Conservation (phyloP, 352 stramenopile species). For the Albugo laibachii region DNA sequence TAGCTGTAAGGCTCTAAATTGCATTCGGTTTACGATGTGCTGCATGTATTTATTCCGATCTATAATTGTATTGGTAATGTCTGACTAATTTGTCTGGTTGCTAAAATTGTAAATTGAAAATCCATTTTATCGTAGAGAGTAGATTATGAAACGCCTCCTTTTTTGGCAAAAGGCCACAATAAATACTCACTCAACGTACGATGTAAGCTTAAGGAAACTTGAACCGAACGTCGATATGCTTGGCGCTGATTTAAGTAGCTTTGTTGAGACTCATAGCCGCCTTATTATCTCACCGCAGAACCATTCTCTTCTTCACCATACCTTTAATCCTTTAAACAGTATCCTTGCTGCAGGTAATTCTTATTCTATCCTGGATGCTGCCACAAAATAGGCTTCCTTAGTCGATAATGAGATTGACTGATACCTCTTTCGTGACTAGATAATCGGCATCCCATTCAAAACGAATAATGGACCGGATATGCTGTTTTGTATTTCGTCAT, state of each 20-base stretch:
- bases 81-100: no score
- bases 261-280: slow-evolving; percentile 2
- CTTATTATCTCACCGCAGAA: slow-evolving; percentile 4
- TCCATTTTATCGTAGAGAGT: no score
- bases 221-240: slow-evolving; percentile 5
- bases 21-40: no score
- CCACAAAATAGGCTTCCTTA: slow-evolving; percentile 8
- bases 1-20: no score
- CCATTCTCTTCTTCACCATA: not conserved
- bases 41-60: no score
- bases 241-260: not conserved
- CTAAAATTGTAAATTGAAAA: no score
- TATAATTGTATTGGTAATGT: no score
- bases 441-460: slow-evolving; percentile 7
- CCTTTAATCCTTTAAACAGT: slow-evolving; percentile 1
- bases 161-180: no score
- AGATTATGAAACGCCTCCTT: no score
- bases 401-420: slow-evolving; percentile 3
- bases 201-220: slow-evolving; percentile 4
- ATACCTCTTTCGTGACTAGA: slow-evolving; percentile 8
- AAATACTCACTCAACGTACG: no score
- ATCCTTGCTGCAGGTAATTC: slow-evolving; percentile 3
- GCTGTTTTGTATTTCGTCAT: slow-evolving; percentile 6
- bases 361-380: not conserved
- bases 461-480: slow-evolving; percentile 4